phyloP scores from a whole-genome alignment of 306 rosid genomes.

The Gleditsia sinensis region DNA sequence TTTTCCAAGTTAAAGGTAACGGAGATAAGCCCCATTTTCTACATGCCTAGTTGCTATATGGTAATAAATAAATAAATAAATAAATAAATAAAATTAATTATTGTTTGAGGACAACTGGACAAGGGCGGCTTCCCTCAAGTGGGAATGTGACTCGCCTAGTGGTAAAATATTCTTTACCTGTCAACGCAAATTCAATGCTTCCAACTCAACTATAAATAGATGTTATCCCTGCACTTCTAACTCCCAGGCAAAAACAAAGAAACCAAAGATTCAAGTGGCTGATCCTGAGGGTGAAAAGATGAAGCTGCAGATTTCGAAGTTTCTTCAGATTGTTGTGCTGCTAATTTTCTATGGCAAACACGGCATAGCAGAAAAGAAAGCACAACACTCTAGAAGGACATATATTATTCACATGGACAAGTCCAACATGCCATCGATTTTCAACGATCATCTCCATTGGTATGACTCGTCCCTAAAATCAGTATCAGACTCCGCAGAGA shows the following conservation, averaged over 20 bases:
- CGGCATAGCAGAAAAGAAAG: conserved; percentile 39
- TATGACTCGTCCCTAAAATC: conserved; percentile 73
- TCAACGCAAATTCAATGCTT: background rate
- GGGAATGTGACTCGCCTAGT: background rate
- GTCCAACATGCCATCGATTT: conserved; percentile 67
- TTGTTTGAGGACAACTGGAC: no score
- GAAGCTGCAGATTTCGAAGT: conserved; percentile 40
- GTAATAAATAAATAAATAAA: no score
- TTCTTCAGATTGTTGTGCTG: conserved; percentile 38
- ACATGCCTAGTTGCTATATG: background rate
- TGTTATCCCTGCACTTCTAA: background rate
- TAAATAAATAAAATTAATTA: no score
- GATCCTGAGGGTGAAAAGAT: conserved; percentile 28
- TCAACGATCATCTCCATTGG: conserved; percentile 67
- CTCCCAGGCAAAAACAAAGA: conserved; percentile 11
- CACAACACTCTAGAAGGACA: conserved; percentile 51
- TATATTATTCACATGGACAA: conserved; percentile 87
- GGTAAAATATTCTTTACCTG: conserved; percentile 9
- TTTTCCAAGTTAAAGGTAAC: conserved; percentile 13
- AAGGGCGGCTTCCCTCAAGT: no score
- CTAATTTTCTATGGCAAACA: conserved; percentile 21
- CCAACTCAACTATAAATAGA: conserved; percentile 42
- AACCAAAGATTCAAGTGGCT: background rate
- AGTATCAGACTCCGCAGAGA: conserved; percentile 70
- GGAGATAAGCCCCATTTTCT: no score